Evolutionary conservation across 2,329 filamentous ascomycete genomes (phyloP).

Genomic region (Exophiala lecanii-corni): DNA sequence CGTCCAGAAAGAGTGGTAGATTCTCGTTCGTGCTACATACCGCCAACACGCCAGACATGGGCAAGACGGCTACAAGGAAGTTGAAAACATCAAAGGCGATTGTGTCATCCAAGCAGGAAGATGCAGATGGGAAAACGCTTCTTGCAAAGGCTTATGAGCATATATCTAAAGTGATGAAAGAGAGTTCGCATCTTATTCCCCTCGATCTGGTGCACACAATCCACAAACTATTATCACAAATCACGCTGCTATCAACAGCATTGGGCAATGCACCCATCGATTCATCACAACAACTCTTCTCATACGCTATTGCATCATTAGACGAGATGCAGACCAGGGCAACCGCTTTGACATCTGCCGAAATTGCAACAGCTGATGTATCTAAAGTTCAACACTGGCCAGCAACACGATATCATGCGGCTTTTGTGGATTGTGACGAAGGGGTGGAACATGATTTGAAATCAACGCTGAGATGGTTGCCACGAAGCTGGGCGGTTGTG

Average conservation of each 20-base stretch:
- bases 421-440: not conserved
- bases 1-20: constrained; percentile 48
- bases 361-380: constrained; percentile 10
- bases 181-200: constrained; percentile 9
- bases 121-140: constrained; percentile 11
- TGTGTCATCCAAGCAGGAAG: not conserved
- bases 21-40: constrained; percentile 21
- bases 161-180: constrained; percentile 7
- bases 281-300: constrained; percentile 20
- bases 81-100: constrained; percentile 3
- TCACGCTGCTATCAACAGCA: constrained; percentile 23
- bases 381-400: constrained; percentile 11
- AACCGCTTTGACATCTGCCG: constrained; percentile 10
- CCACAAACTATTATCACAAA: constrained; percentile 19
- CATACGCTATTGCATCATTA: constrained; percentile 17
- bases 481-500: constrained; percentile 74
- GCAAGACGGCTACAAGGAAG: not conserved
- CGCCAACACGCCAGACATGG: not conserved
- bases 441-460: constrained; percentile 46
- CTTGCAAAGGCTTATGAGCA: constrained; percentile 17
- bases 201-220: constrained; percentile 19
- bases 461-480: constrained; percentile 85
- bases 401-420: not conserved
- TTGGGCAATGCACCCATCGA: constrained; percentile 18
- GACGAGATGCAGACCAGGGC: constrained; percentile 18